Percentiles rank a stretch among this genome's conserved stretches.
Conservation (phyloP, 148 eudicot species). For the Oxyria digyna region DNA sequence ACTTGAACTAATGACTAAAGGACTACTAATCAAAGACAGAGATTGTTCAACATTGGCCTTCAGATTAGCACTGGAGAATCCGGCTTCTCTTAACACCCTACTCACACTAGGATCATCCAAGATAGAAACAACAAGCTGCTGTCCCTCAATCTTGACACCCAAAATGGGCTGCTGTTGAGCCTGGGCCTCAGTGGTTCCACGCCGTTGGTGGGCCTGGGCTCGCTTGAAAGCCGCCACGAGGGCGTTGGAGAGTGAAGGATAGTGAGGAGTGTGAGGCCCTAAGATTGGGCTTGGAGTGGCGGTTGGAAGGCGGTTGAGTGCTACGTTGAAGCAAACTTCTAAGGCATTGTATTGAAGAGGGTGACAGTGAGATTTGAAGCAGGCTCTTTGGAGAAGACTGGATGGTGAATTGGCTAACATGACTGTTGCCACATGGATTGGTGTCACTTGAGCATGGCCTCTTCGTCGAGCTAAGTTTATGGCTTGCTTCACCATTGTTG, state of each 20-base stretch:
- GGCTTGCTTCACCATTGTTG: conserved; percentile 64
- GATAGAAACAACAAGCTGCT: conserved; percentile 68
- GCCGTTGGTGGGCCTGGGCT: conserved; percentile 86
- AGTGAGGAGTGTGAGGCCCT: conserved; percentile 19
- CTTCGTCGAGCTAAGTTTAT: conserved; percentile 53
- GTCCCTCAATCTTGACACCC: conserved; percentile 68
- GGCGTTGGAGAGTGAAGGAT: conserved; percentile 45
- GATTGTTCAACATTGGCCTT: conserved; percentile 63
- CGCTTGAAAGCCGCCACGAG: conserved; percentile 68
- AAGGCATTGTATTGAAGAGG: conserved; percentile 33
- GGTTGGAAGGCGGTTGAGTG: conserved; percentile 37
- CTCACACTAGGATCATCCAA: conserved; percentile 95
- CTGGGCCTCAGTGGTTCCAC: conserved; percentile 63
- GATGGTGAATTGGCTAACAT: conserved; percentile 48
- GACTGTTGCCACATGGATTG: conserved; percentile 75
- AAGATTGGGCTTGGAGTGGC: conserved; percentile 31
- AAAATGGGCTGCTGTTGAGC: conserved; percentile 76
- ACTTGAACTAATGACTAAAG: conserved; percentile 26
- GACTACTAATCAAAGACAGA: conserved; percentile 15
- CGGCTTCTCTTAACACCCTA: conserved; percentile 91
- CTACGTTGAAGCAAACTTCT: conserved; percentile 31
- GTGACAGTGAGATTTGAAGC: conserved; percentile 38
- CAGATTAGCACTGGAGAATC: conserved; percentile 71
- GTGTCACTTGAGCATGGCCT: conserved; percentile 91
- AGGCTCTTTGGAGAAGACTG: conserved; percentile 43